Evolutionary conservation across 108 stramenopile genomes (phyloP), one percentile per base, ranked within the genome.

Genomic region (Skeletonema tropicum): DNA sequence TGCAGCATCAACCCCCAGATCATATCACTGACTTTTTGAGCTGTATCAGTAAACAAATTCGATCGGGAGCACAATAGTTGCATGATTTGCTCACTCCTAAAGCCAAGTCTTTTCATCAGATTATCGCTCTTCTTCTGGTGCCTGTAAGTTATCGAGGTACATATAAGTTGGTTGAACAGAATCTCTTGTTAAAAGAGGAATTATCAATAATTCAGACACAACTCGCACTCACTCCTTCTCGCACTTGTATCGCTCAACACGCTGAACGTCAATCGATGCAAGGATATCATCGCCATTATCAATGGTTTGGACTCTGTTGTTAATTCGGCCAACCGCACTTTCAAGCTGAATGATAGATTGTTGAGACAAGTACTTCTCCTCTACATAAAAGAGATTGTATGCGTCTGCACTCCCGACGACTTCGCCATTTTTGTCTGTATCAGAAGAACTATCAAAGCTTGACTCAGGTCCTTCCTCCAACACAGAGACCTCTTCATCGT

Each of bases 361-460:
- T 9, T 84, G 52, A 2, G 86, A 75, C 35, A 96, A 73, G 65
- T 84, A 94, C 32, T 69, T 48, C 35, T 86, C 84, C 46, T 93
- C 85, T 0, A 96, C 95, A 59, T 96, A 96, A 38, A 94, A 86
- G 64, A 96, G 81, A 79, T 92, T 96, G 83, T 96, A 96, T 4
- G 95, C 95, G 73, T 96, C 95, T 62, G 83, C 62, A 57, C 85
- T 79, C 8, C 86, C 82, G 38, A 19, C 29, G 14, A 74, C 73
- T 85, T 71, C 71, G 35, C 0, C 2, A 14, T 36, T 15, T 36
- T 46, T 71, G 9, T 17, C 52, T 19, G 49, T 38, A 30, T n/a
- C 48, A 39, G 60, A 55, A 17, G 48, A 42, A 5, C 2, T 25
- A 21, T 88, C 75, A 55, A 72, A 92, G 21, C 76, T 79, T 57